These are phyloP conservation scores for Phytopythium litorale DNA, from an alignment of 352 stramenopile species.

Conservation along the genomic window DNA sequence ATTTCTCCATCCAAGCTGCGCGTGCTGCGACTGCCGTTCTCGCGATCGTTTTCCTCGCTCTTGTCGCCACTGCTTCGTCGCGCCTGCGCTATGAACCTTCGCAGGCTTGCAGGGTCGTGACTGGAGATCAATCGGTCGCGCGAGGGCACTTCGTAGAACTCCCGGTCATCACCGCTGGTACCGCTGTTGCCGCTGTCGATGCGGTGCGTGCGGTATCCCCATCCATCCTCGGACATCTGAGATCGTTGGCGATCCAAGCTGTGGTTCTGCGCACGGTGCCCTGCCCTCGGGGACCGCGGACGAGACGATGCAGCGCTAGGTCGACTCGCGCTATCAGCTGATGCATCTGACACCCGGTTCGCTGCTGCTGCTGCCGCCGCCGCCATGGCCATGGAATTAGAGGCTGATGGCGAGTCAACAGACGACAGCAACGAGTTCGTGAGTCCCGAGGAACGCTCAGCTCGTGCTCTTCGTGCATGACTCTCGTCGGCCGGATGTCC, in stretches of 20 bases:
- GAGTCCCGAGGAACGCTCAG: neutral
- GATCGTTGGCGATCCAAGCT: neutral
- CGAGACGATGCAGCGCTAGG: neutral
- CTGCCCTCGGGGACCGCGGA: neutral
- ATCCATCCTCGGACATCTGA: neutral
- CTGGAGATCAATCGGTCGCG: constrained; percentile 8
- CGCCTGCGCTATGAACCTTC: constrained; percentile 1
- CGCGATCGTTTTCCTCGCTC: neutral
- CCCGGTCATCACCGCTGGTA: neutral
- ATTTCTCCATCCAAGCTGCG: neutral
- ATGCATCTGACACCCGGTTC: neutral
- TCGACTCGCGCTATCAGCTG: neutral
- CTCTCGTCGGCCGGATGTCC: neutral
- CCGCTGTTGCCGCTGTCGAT: neutral
- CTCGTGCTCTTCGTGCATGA: neutral
- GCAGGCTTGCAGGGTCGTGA: constrained; percentile 8
- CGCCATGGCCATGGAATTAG: constrained; percentile 2
- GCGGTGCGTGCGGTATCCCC: constrained; percentile 3
- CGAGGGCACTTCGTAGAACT: neutral
- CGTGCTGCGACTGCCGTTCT: constrained; percentile 2
- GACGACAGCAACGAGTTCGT: constrained; percentile 1
- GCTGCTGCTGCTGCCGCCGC: neutral
- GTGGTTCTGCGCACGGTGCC: neutral
- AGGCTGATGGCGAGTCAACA: constrained; percentile 2
- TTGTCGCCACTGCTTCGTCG: constrained; percentile 1